These are phyloP conservation scores for Millerozyma acaciae DNA, from an alignment of 805 yeast species.

Conservation along the genomic window DNA sequence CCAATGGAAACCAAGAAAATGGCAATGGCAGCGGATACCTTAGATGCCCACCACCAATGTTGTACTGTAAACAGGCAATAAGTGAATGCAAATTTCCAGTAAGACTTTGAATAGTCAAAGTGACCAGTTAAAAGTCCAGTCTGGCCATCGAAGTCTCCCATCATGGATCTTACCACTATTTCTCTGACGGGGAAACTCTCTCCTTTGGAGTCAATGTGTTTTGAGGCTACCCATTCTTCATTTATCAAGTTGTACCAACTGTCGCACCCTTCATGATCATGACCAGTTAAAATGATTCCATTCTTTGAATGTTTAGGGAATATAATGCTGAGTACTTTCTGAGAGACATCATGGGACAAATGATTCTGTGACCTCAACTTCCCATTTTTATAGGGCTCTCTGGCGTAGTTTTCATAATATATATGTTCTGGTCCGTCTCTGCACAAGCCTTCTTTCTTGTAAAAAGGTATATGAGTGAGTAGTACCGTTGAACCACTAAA, in stretches of 20 bases:
- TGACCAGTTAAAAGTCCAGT: conserved; percentile 81
- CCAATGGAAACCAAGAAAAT: conserved; percentile 26
- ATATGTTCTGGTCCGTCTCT: conserved; percentile 71
- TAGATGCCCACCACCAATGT: conserved; percentile 94
- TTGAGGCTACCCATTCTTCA: conserved; percentile 59
- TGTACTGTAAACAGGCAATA: conserved; percentile 82
- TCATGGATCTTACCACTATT: conserved; percentile 84
- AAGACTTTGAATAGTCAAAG: conserved; percentile 37
- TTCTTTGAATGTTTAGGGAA: conserved; percentile 59
- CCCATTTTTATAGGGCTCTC: conserved; percentile 66
- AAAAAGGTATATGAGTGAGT: conserved; percentile 86
- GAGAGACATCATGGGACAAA: conserved; percentile 61
- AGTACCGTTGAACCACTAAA: conserved; percentile 79
- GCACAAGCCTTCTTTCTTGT: conserved; percentile 78
- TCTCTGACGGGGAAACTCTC: conserved; percentile 53
- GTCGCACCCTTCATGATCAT: conserved; percentile 94
- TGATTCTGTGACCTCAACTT: conserved; percentile 83
- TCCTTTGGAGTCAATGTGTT: conserved; percentile 19
- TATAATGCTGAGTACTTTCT: conserved; percentile 63
- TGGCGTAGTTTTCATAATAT: conserved; percentile 47
- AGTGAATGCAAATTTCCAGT: conserved; percentile 66
- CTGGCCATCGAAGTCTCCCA: conserved; percentile 94
- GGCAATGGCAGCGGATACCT: conserved; percentile 39
- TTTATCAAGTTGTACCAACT: conserved; percentile 49
- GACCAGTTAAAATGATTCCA: conserved; percentile 88